Evolutionary conservation across 140 eudicot species (phyloP), one percentile per base, ranked within the genome.

Genomic region (Flaveria floridana): DNA sequence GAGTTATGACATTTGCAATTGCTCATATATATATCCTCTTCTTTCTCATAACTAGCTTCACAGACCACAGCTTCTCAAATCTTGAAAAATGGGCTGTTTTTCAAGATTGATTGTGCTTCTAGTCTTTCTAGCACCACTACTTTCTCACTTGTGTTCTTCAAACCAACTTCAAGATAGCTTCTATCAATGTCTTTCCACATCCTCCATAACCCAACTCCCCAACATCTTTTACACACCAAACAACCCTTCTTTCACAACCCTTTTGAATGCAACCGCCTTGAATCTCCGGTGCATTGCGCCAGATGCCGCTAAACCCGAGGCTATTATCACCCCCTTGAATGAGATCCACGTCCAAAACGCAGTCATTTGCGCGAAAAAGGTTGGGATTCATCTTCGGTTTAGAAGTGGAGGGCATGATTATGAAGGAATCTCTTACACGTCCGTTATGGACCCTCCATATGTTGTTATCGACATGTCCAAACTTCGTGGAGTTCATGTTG

Each of bases 351-450:
- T 76, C 59, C 80, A 76, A 55, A 39, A 44, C 3, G 74, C 80
- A 5, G 80, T 76, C 2, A n/a, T 76, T 66, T 76, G 80, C 14
- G 80, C 80, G 8, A 76, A 67, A 67, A 76, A 52, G 57, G 44
- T 37, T 52, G 74, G 68, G 42, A 41, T 76, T 76, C 74, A 20
- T 11, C 65, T 76, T 53, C 56, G 80, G 66, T 50, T 65, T 39
- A 67, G 80, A 76, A 76, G 80, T 19, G 80, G 80, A 7, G 80
- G 80, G 16, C 80, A 76, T 68, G 80, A 76, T 53, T 76, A 76
- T 21, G 80, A 76, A 76, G 80, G 80, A 10, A 25, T 67, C 41
- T 76, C 80, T 55, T 76, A 76, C 16, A 52, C 80, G 13, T 66
- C 80, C 0, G 59, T 39, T 53, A 76, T 76, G 80, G 80, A 76